phyloP scores from a whole-genome alignment of 345 rosid genomes.

The Lumnitzera racemosa region DNA sequence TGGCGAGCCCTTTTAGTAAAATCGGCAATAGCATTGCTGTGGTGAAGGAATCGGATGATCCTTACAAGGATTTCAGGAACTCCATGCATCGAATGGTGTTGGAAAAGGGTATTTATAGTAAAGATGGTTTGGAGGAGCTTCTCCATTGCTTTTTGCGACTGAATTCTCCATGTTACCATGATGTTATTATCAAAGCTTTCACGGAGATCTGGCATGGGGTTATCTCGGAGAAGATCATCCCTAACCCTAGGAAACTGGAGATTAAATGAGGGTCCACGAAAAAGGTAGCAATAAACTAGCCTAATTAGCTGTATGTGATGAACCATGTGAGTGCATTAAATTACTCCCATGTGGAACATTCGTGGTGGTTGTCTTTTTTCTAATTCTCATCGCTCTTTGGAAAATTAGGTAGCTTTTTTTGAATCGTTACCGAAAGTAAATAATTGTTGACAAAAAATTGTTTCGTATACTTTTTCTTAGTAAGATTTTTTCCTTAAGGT shows the following conservation, averaged over 20 bases:
- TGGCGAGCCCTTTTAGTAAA: conserved; percentile 6
- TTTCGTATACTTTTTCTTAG: too few relatives aligned
- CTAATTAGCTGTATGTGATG: too few relatives aligned
- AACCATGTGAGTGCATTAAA: conserved; percentile 1
- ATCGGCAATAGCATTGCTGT: conserved; percentile 33
- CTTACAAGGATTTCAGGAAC: conserved; percentile 35
- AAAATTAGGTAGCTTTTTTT: too few relatives aligned
- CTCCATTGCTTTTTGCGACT: conserved; percentile 15
- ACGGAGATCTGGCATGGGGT: conserved; percentile 11
- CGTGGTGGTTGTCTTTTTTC: too few relatives aligned
- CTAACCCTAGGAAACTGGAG: background rate
- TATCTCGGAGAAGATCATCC: background rate
- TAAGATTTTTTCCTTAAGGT: too few relatives aligned
- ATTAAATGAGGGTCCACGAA: background rate
- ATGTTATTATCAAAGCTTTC: conserved; percentile 13
- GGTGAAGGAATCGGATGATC: conserved; percentile 44
- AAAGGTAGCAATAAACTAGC: background rate
- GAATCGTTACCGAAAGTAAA: too few relatives aligned
- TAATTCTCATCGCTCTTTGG: too few relatives aligned
- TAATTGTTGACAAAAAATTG: too few relatives aligned
- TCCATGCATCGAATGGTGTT: conserved; percentile 31
- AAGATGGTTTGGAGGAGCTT: conserved; percentile 18
- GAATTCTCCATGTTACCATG: conserved; percentile 13
- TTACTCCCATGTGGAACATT: conserved; percentile 1
- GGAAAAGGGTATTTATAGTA: conserved; percentile 9